Evolutionary conservation across 78 protist genomes (phyloP), one percentile per base, ranked within the genome.

Genomic region (Dictyostelium purpureum): DNA sequence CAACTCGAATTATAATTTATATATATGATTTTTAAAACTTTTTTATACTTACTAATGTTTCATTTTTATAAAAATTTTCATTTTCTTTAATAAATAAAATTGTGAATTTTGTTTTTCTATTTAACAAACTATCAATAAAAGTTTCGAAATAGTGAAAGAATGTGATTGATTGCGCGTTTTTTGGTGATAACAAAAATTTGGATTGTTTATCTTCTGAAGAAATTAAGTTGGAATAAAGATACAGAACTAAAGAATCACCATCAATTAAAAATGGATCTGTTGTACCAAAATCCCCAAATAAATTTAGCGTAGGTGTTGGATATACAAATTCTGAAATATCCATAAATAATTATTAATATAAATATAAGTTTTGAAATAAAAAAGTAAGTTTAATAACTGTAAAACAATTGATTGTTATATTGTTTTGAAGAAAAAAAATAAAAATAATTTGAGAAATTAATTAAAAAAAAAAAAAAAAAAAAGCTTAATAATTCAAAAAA

Each of bases 201-300:
- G 66, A 5, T 26, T 40, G 24, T 19, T 18, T 49, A 24, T 28
- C 24, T 7, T 37, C 9, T 67, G 43, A 38, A 19, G 54, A 67
- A 37, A 71, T 26, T 26, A 45, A 24, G n/a, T n/a, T 14, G 12
- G 79, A 63, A 9, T 43, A 79, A 5, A 76, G 31, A 49, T 79
- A 33, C 18, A 79, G 19, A 19, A 79, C 45, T n/a, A 79, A 33
- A 6, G 88, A 38, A 16, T 79, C 88, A 28, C 88, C 88, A 65
- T 79, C 88, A n/a, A 79, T 45, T 26, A 63, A 18, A 47, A 79
- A 79, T 51, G 43, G 63, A n/a, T 45, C 59, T 6, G 42, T 19
- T 42, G 45, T 47, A n/a, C 88, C 88, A 65, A 79, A 79, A 65
- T 79, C 88, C 3, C 28, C 21, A 5, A 67, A n/a, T 18, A 67